Evolutionary conservation across 2,329 filamentous ascomycete species (phyloP).

Genomic region (Fusarium sp.): DNA sequence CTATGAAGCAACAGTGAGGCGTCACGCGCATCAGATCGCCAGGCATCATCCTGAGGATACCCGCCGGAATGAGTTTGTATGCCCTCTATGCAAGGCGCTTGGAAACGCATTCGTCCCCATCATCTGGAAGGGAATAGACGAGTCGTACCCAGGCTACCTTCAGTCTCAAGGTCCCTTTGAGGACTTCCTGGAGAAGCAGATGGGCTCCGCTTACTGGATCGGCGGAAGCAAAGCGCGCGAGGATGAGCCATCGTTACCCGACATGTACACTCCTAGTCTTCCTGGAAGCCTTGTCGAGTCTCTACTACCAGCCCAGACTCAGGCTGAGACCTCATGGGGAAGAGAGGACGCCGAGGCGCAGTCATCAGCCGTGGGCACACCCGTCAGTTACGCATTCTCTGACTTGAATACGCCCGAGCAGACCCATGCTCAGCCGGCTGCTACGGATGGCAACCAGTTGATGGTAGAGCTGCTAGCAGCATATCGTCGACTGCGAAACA

Average conservation of each 20-base stretch:
- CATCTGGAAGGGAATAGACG: constrained; percentile 92
- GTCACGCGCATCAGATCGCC: constrained; percentile 93
- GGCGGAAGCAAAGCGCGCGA: constrained; percentile 55
- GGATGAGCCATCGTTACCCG: constrained; percentile 46
- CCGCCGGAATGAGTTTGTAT: constrained; percentile 88
- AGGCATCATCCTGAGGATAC: constrained; percentile 91
- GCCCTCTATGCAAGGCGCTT: constrained; percentile 94
- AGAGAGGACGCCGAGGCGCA: constrained; percentile 50
- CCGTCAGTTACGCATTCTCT: constrained; percentile 58
- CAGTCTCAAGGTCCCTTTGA: constrained; percentile 71
- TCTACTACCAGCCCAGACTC: constrained; percentile 52
- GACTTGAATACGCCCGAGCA: constrained; percentile 45
- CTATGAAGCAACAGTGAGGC: constrained; percentile 82
- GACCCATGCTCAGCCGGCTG: constrained; percentile 24
- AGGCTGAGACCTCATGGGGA: constrained; percentile 57
- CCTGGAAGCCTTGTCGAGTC: constrained; percentile 53
- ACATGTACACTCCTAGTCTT: constrained; percentile 52
- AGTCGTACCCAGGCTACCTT: constrained; percentile 82
- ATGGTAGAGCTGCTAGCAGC: constrained; percentile 68
- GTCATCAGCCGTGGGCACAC: constrained; percentile 51
- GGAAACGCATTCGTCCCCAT: constrained; percentile 96
- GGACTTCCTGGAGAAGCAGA: constrained; percentile 73
- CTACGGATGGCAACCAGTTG: constrained; percentile 44
- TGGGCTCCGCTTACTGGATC: constrained; percentile 59
- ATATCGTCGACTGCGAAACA: constrained; percentile 71